Evolutionary conservation across 345 rosid genomes (phyloP).

Genomic region (Physaria fendleri): DNA sequence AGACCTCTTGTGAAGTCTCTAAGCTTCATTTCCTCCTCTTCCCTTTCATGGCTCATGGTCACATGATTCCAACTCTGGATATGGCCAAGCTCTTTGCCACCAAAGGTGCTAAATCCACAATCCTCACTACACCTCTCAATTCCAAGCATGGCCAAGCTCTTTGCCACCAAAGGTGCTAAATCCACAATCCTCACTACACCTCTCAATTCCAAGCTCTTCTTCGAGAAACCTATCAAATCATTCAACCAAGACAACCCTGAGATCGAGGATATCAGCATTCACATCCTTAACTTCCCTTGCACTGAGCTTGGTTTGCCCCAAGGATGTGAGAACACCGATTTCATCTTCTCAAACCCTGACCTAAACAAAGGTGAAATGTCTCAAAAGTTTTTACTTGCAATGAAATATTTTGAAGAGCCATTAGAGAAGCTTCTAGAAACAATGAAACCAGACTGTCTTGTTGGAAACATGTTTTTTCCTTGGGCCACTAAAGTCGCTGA

Average conservation of each 20-base stretch:
- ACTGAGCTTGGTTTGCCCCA: conserved; percentile 38
- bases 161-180: conserved; percentile 36
- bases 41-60: conserved; percentile 57
- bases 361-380: conserved; percentile 3
- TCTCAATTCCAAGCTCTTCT: conserved; percentile 10
- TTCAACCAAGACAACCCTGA: conserved; percentile 19
- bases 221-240: conserved; percentile 28
- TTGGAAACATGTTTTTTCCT: conserved; percentile 54
- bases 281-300: conserved; percentile 37
- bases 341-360: background rate
- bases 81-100: conserved; percentile 47
- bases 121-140: conserved; percentile 47
- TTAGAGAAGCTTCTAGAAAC: conserved; percentile 37
- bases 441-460: conserved; percentile 40
- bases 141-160: conserved; percentile 40
- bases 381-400: conserved; percentile 28
- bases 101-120: conserved; percentile 35
- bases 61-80: conserved; percentile 46
- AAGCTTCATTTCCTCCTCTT: conserved; percentile 38
- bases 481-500: conserved; percentile 49
- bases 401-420: conserved; percentile 34
- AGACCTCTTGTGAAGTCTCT: background rate
- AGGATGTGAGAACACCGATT: conserved; percentile 40
- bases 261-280: conserved; percentile 26
- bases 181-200: conserved; percentile 49